These are phyloP conservation scores for Furcasterigmium sp. DNA, from an alignment of 2,329 filamentous ascomycete species.

Conservation along the genomic window DNA sequence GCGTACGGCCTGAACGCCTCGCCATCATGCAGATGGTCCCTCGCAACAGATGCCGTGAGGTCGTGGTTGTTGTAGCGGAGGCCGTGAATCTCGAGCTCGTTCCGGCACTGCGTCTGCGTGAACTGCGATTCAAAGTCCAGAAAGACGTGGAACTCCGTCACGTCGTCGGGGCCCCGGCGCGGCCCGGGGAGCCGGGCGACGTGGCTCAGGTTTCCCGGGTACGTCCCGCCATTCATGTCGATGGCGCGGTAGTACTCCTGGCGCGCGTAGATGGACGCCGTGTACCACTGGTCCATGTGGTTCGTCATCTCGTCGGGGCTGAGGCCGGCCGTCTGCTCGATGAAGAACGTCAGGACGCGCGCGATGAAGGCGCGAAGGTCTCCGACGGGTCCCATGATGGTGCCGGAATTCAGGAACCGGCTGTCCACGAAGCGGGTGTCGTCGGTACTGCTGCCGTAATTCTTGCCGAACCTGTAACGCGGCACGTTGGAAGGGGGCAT, in stretches of 20 bases:
- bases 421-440: slow-evolving; percentile 8
- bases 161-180: neutral
- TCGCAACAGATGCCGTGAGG: slow-evolving; percentile 3
- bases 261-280: slow-evolving; percentile 13
- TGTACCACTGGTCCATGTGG: slow-evolving; percentile 16
- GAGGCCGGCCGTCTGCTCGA: too few species aligned
- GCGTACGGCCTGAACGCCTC: slow-evolving; percentile 7
- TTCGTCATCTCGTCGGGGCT: slow-evolving; percentile 5
- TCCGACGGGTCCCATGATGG: slow-evolving; percentile 14
- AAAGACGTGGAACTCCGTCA: neutral
- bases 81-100: neutral
- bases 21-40: slow-evolving; percentile 11
- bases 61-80: neutral
- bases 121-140: neutral
- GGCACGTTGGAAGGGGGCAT: slow-evolving; percentile 12
- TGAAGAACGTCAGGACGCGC: too few species aligned
- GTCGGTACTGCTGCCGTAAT: slow-evolving; percentile 10
- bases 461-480: slow-evolving; percentile 13
- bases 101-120: neutral
- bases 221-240: slow-evolving; percentile 9
- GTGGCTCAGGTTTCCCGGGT: too few species aligned
- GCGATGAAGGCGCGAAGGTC: slow-evolving; percentile 15
- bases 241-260: slow-evolving; percentile 16
- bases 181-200: neutral
- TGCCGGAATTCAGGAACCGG: slow-evolving; percentile 17